Conservation (phyloP, 148 eudicot genomes). For the Nepenthes gracilis region DNA sequence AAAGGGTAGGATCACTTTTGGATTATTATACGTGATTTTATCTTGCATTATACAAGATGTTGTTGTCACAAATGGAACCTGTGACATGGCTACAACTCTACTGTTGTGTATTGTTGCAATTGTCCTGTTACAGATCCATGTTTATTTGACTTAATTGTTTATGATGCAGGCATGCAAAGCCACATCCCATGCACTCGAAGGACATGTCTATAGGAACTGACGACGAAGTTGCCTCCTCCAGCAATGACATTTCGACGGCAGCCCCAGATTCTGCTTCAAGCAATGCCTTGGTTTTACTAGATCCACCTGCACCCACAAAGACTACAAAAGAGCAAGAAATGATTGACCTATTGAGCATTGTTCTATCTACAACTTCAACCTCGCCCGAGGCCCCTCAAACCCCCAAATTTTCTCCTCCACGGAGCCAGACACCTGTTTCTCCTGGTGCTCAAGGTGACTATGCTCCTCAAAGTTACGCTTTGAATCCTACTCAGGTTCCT, state of each 20-base stretch:
- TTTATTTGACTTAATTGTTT: neutral
- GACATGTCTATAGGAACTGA: constrained; percentile 17
- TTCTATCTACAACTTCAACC: constrained; percentile 38
- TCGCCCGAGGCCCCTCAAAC: constrained; percentile 25
- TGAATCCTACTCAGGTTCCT: constrained; percentile 12
- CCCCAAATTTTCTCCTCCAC: constrained; percentile 21
- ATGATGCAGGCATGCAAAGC: constrained; percentile 59
- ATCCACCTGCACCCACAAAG: constrained; percentile 41
- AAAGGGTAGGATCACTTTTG: too few species aligned
- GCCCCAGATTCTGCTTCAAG: constrained; percentile 12
- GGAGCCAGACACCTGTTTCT: neutral
- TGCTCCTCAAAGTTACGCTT: neutral
- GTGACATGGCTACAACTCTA: too few species aligned
- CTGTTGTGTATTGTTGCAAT: neutral
- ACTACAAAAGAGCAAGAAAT: constrained; percentile 61
- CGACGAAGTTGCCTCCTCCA: constrained; percentile 33
- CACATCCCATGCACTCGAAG: constrained; percentile 23
- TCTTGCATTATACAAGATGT: too few species aligned
- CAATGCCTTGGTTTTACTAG: constrained; percentile 55
- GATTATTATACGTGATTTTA: too few species aligned
- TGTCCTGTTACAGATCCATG: neutral
- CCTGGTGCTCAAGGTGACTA: neutral
- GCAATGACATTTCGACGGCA: neutral
- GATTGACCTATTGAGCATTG: constrained; percentile 70
- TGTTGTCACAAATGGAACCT: too few species aligned